phyloP scores from a whole-genome alignment of 129 eudicot genomes.

The Pittosporum tobira region DNA sequence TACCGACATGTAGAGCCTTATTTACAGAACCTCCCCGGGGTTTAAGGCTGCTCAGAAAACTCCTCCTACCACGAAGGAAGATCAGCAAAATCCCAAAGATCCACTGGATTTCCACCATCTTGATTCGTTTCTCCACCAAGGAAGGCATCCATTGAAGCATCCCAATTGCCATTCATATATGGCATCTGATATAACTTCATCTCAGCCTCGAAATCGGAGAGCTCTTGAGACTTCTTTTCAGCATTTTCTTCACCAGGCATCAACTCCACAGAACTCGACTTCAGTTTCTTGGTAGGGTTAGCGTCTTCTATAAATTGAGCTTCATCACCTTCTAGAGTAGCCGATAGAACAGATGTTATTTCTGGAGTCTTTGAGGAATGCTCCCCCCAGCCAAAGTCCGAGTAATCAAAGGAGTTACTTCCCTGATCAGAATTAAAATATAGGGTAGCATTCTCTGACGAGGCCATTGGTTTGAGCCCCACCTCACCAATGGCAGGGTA shows the following conservation, averaged over 20 bases:
- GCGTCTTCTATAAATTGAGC: slow-evolving; percentile 39
- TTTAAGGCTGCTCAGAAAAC: slow-evolving; percentile 26
- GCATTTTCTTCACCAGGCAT: slow-evolving; percentile 27
- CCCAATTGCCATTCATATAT: slow-evolving; percentile 64
- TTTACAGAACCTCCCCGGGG: slow-evolving; percentile 37
- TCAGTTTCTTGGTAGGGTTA: slow-evolving; percentile 50
- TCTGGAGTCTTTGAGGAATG: slow-evolving; percentile 50
- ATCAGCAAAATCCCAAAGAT: slow-evolving; percentile 83
- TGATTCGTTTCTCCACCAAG: slow-evolving; percentile 48
- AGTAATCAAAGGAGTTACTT: slow-evolving; percentile 69
- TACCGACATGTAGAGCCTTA: slow-evolving; percentile 43
- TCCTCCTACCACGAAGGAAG: slow-evolving; percentile 40
- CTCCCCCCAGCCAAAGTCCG: slow-evolving; percentile 74
- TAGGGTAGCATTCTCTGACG: slow-evolving; percentile 25
- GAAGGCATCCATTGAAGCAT: slow-evolving; percentile 54
- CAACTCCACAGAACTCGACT: slow-evolving; percentile 26
- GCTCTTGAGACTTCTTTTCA: slow-evolving; percentile 31
- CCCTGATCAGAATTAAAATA: slow-evolving; percentile 63
- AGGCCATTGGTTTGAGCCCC: slow-evolving; percentile 25
- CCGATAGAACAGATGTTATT: slow-evolving; percentile 58
- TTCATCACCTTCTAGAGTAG: slow-evolving; percentile 41
- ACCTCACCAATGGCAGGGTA: slow-evolving; percentile 21
- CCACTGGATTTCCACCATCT: slow-evolving; percentile 43
- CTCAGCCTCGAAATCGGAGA: slow-evolving; percentile 41
- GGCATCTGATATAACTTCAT: slow-evolving; percentile 63